Percentiles rank a stretch among this genome's conserved stretches.
Evolutionary conservation across 345 rosid genomes (phyloP).

Genomic region (Microthlaspi erraticum): DNA sequence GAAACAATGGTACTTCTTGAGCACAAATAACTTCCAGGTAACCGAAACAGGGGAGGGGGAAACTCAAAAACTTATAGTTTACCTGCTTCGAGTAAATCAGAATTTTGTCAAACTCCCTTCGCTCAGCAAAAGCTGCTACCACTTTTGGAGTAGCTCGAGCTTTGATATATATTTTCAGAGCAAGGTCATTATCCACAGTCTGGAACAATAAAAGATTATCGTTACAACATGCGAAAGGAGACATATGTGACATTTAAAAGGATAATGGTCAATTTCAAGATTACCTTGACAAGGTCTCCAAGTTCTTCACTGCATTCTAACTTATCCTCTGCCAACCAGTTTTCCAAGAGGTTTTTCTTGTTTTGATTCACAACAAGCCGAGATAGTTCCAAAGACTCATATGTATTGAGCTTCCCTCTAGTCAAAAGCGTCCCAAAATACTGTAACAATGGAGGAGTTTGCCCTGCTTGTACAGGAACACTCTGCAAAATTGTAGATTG

Average conservation of each 20-base stretch:
- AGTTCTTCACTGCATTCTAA: constrained; percentile 98
- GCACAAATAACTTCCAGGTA: constrained; percentile 23
- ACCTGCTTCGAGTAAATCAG: constrained; percentile 96
- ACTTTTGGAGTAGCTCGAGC: constrained; percentile 98
- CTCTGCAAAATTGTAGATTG: constrained; percentile 57
- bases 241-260: constrained; percentile 21
- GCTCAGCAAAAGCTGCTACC: constrained; percentile 98
- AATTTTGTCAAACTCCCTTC: constrained; percentile 97
- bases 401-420: constrained; percentile 94
- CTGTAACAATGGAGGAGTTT: constrained; percentile 95
- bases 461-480: constrained; percentile 99
- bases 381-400: constrained; percentile 95
- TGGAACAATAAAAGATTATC: constrained; percentile 43
- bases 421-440: constrained; percentile 97
- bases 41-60: not conserved
- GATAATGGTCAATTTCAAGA: constrained; percentile 5
- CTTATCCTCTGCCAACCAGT: constrained; percentile 98
- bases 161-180: constrained; percentile 91
- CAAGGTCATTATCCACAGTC: constrained; percentile 99
- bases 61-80: constrained; percentile 7
- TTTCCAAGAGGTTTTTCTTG: constrained; percentile 94
- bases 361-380: constrained; percentile 99
- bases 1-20: constrained; percentile 32
- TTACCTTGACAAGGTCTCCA: constrained; percentile 98
- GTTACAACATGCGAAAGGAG: constrained; percentile 4